These are phyloP conservation scores for Rubia tinctorum DNA, from an alignment of 305 asterid genomes.

Conservation along the genomic window DNA sequence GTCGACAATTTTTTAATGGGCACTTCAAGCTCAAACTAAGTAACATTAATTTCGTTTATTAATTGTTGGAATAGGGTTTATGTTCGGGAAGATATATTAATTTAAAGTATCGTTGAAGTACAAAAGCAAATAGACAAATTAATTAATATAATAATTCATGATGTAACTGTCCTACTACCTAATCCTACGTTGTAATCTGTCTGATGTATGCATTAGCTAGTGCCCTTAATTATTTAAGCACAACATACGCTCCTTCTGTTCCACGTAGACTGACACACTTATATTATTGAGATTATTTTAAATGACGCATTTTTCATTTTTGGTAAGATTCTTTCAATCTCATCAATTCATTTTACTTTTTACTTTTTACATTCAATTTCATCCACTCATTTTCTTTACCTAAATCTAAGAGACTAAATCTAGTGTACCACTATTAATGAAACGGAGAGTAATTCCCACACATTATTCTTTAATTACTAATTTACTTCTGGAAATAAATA, in stretches of 20 bases:
- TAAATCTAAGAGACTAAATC: too few species aligned
- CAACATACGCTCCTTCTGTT: too few species aligned
- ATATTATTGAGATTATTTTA: too few species aligned
- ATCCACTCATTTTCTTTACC: too few species aligned
- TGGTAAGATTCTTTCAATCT: too few species aligned
- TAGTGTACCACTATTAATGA: too few species aligned
- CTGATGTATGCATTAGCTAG: not conserved
- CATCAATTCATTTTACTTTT: too few species aligned
- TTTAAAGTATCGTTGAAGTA: not conserved
- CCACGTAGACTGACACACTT: too few species aligned
- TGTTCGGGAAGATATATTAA: not conserved
- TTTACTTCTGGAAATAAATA: not conserved
- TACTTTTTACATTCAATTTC: too few species aligned
- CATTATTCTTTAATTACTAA: not conserved
- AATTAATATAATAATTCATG: not conserved
- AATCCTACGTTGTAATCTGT: slow-evolving; percentile 8
- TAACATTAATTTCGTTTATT: not conserved
- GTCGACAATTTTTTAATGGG: too few species aligned
- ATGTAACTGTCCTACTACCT: not conserved
- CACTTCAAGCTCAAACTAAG: not conserved
- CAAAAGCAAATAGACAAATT: slow-evolving; percentile 5
- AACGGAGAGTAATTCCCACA: not conserved
- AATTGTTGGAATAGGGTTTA: not conserved
- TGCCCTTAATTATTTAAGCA: not conserved
- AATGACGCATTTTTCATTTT: too few species aligned